These are phyloP conservation scores for Carnegiea gigantea DNA, from an alignment of 179 eudicot species.

Conservation along the genomic window DNA sequence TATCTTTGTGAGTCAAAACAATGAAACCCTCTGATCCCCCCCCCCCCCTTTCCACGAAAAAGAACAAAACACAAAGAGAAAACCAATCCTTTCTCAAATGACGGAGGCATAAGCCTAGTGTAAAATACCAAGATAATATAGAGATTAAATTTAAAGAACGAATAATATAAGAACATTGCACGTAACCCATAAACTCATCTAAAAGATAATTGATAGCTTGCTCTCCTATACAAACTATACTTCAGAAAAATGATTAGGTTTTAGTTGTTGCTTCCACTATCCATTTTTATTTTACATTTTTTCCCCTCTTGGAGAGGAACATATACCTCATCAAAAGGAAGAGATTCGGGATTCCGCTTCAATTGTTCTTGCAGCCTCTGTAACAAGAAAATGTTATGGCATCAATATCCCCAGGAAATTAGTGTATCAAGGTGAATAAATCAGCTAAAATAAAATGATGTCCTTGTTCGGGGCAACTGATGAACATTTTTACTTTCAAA, in stretches of 20 bases:
- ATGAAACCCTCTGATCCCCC: no score
- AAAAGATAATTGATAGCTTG: no score
- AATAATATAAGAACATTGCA: neutral
- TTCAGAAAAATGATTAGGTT: neutral
- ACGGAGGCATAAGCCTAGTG: neutral
- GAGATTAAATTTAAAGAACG: neutral
- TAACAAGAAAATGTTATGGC: constrained; percentile 3
- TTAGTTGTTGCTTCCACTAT: no score
- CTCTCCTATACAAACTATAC: neutral
- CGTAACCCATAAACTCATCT: no score
- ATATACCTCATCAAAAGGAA: constrained; percentile 85
- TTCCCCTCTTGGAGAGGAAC: neutral
- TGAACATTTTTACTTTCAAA: neutral
- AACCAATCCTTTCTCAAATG: neutral
- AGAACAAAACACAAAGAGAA: no score
- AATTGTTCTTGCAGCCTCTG: constrained; percentile 59
- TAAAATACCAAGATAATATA: neutral
- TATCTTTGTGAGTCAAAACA: no score
- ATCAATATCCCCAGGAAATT: neutral
- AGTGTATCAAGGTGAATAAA: neutral
- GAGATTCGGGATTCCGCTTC: constrained; percentile 60
- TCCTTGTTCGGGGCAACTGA: neutral
- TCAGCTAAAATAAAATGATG: constrained; percentile 4
- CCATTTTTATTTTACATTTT: no score
- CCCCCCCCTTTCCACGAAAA: no score